These are phyloP conservation scores for Fomitopsis schrenkii DNA, from an alignment of 1,284 basidiomycete genomes.

Conservation along the genomic window DNA sequence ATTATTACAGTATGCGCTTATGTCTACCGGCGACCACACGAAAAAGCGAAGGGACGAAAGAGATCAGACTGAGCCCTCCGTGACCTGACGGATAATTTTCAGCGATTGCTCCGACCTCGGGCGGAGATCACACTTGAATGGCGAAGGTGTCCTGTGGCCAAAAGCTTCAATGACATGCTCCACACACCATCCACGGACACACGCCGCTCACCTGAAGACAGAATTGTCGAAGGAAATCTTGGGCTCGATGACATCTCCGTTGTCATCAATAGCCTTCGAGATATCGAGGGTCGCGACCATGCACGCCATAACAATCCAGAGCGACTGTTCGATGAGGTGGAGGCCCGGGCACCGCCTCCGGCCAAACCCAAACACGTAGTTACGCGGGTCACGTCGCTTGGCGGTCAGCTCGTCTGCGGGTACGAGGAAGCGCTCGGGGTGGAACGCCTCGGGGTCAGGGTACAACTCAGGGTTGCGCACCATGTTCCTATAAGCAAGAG, in stretches of 20 bases:
- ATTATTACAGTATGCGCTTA: neutral
- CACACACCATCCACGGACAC: conserved; percentile 2
- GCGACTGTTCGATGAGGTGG: conserved; percentile 40
- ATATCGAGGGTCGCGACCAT: conserved; percentile 41
- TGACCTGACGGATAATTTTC: conserved; percentile 19
- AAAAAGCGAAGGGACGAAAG: neutral
- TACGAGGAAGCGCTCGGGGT: conserved; percentile 33
- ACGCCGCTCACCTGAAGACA: conserved; percentile 36
- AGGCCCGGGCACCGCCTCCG: conserved; percentile 40
- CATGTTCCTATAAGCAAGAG: conserved; percentile 24
- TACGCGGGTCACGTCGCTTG: conserved; percentile 27
- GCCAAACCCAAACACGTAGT: conserved; percentile 34
- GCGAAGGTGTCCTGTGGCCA: conserved; percentile 22
- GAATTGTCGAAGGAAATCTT: conserved; percentile 37
- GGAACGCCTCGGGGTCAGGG: conserved; percentile 33
- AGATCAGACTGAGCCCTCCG: conserved; percentile 1
- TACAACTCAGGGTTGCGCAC: conserved; percentile 34
- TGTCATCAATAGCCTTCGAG: conserved; percentile 33
- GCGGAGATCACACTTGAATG: conserved; percentile 26
- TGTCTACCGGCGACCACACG: neutral
- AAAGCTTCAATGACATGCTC: conserved; percentile 1
- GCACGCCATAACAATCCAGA: conserved; percentile 46
- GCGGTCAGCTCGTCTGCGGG: conserved; percentile 23
- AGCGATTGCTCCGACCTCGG: conserved; percentile 26
- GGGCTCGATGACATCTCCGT: conserved; percentile 38